Conservation (phyloP, 2,329 filamentous ascomycete species). For the Aspergillus quadricinctus region DNA sequence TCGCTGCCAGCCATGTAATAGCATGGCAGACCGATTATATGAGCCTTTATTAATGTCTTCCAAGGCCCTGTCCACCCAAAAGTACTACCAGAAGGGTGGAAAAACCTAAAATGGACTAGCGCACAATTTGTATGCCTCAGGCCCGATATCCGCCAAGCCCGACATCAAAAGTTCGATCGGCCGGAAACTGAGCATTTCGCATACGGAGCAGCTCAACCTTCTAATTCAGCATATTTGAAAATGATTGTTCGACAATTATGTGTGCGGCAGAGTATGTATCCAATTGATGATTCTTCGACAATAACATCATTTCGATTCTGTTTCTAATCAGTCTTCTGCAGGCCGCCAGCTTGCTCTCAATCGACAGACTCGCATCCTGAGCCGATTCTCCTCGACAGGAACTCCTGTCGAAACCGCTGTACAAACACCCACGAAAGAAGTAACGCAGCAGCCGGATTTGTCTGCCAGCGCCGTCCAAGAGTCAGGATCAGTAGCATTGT, state of each 20-base stretch:
- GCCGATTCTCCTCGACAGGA: conserved; percentile 32
- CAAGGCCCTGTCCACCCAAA: too few species aligned
- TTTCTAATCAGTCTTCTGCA: conserved; percentile 17
- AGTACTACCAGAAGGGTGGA: background rate
- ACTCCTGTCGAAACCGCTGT: conserved; percentile 23
- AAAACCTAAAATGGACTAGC: background rate
- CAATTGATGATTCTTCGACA: background rate
- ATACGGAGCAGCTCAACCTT: conserved; percentile 11
- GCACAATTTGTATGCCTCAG: conserved; percentile 18
- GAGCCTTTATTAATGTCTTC: background rate
- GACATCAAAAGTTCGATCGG: conserved; percentile 33
- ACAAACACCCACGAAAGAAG: conserved; percentile 14
- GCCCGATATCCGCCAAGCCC: conserved; percentile 26
- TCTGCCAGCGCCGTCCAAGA: conserved; percentile 7
- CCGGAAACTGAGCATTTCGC: conserved; percentile 16
- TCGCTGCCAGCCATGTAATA: background rate
- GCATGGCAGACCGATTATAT: too few species aligned
- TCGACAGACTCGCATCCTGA: conserved; percentile 28
- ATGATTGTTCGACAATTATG: conserved; percentile 41
- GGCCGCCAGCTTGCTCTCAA: conserved; percentile 35
- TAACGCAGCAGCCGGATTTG: conserved; percentile 8
- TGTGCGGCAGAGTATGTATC: conserved; percentile 38
- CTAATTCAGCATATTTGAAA: conserved; percentile 17
- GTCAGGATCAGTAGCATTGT: conserved; percentile 2
- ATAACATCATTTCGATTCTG: background rate